phyloP scores from a whole-genome alignment of 495 filamentous ascomycete genomes.

The Lophiotrema nucula region DNA sequence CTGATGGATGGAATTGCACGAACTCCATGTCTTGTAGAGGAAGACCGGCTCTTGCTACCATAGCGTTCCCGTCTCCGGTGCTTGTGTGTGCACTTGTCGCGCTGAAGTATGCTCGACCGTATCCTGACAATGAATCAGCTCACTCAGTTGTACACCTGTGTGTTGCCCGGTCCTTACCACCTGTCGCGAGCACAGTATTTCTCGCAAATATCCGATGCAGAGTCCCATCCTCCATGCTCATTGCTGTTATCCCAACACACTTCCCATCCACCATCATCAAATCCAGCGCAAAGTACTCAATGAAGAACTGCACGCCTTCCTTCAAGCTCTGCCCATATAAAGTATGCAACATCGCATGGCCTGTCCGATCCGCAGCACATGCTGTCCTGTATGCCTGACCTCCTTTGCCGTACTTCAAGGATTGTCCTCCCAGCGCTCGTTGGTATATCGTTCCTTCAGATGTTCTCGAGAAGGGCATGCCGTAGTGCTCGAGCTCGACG shows the following conservation, averaged over 20 bases:
- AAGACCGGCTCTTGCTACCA: constrained; percentile 96
- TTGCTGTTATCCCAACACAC: constrained; percentile 93
- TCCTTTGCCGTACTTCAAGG: constrained; percentile 88
- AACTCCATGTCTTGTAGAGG: constrained; percentile 99
- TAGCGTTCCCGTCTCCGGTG: constrained; percentile 98
- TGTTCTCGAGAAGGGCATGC: constrained; percentile 96
- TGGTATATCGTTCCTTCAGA: constrained; percentile 98
- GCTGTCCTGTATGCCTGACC: constrained; percentile 97
- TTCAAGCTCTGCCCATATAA: constrained; percentile 95
- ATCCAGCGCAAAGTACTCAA: constrained; percentile 97
- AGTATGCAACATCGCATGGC: constrained; percentile 95
- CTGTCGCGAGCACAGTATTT: constrained; percentile 95
- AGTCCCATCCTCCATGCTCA: constrained; percentile 98
- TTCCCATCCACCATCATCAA: constrained; percentile 95
- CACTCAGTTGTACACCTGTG: background rate
- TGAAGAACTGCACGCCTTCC: constrained; percentile 99
- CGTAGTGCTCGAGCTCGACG: constrained; percentile 95
- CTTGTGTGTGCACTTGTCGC: constrained; percentile 98
- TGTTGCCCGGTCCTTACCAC: constrained; percentile 38
- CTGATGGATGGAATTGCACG: constrained; percentile 98
- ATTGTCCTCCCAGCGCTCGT: constrained; percentile 96
- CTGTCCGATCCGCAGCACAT: constrained; percentile 93
- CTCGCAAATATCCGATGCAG: constrained; percentile 94
- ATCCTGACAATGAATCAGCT: constrained; percentile 54
- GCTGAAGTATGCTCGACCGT: constrained; percentile 96